A percentile compares a stretch with the other conserved stretches of the same genome.
These are phyloP conservation scores for Hypoxylon sp. DNA, from an alignment of 2,329 filamentous ascomycete genomes.

Conservation along the genomic window DNA sequence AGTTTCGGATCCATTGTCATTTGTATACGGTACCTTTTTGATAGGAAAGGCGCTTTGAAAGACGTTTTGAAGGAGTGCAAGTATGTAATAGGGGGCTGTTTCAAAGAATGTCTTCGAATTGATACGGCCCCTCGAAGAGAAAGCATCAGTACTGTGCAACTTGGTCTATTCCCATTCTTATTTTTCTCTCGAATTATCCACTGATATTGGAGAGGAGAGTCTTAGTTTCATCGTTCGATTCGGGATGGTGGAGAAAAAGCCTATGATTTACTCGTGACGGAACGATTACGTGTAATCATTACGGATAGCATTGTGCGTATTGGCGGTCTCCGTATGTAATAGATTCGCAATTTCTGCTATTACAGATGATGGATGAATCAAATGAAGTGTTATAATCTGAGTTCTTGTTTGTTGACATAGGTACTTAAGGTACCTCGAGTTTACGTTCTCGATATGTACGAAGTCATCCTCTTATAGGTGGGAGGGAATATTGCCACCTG, in stretches of 20 bases:
- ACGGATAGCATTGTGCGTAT: background rate
- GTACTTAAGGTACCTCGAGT: no score
- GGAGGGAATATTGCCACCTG: no score
- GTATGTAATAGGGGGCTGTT: background rate
- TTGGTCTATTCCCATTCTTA: background rate
- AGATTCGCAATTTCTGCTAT: no score
- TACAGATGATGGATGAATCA: no score
- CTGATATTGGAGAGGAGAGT: background rate
- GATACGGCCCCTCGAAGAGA: background rate
- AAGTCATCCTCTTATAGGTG: no score
- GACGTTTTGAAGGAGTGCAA: background rate
- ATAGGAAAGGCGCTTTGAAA: background rate
- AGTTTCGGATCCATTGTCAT: constrained; percentile 22
- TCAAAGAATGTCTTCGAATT: background rate
- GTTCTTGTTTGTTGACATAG: no score
- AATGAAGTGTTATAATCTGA: no score
- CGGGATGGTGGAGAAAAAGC: constrained; percentile 8
- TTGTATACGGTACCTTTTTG: background rate
- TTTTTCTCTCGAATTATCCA: background rate
- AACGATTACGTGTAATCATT: constrained; percentile 27
- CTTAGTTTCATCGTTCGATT: background rate
- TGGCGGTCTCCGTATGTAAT: no score
- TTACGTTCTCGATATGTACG: no score
- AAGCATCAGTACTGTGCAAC: background rate
- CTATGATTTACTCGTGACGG: constrained; percentile 23